These are phyloP conservation scores for Xylaria sp. DNA, from an alignment of 2,329 filamentous ascomycete species.

Conservation along the genomic window DNA sequence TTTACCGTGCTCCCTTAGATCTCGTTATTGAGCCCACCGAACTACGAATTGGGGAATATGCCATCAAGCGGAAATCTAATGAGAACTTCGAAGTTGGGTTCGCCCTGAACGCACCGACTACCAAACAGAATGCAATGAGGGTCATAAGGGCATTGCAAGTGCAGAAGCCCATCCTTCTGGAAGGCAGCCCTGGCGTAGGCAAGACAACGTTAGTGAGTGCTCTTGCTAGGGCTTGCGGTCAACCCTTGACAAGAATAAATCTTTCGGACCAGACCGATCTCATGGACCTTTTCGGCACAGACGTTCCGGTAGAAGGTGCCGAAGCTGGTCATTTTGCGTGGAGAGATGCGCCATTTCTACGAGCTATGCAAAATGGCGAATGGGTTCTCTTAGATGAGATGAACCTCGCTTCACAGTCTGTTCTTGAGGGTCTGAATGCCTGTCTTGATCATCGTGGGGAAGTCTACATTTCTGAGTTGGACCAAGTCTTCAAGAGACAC, in stretches of 20 bases:
- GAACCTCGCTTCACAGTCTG: conserved; percentile 97
- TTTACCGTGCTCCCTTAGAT: conserved; percentile 73
- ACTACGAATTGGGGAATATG: conserved; percentile 80
- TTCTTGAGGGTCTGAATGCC: conserved; percentile 94
- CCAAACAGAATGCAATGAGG: conserved; percentile 88
- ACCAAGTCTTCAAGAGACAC: conserved; percentile 92
- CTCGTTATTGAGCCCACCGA: conserved; percentile 64
- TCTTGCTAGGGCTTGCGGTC: conserved; percentile 81
- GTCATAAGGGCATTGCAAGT: conserved; percentile 90
- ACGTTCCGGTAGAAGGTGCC: conserved; percentile 94
- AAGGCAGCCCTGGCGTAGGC: conserved; percentile 97
- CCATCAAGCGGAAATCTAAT: conserved; percentile 64
- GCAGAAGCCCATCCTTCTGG: conserved; percentile 89
- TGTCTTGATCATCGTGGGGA: conserved; percentile 96
- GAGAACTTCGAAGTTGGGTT: conserved; percentile 69
- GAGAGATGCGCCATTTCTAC: conserved; percentile 94
- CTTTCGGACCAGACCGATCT: conserved; percentile 97
- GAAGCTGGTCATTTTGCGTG: conserved; percentile 91
- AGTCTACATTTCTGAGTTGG: conserved; percentile 93
- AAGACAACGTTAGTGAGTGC: conserved; percentile 95
- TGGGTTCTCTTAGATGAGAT: conserved; percentile 99
- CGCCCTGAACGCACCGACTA: conserved; percentile 89
- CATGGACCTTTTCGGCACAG: conserved; percentile 96
- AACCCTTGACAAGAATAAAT: conserved; percentile 91
- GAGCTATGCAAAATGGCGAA: conserved; percentile 95